Evolutionary conservation across 495 filamentous ascomycete genomes (phyloP), one percentile per base, ranked within the genome.

Genomic region (Talaromyces nanjingensis): DNA sequence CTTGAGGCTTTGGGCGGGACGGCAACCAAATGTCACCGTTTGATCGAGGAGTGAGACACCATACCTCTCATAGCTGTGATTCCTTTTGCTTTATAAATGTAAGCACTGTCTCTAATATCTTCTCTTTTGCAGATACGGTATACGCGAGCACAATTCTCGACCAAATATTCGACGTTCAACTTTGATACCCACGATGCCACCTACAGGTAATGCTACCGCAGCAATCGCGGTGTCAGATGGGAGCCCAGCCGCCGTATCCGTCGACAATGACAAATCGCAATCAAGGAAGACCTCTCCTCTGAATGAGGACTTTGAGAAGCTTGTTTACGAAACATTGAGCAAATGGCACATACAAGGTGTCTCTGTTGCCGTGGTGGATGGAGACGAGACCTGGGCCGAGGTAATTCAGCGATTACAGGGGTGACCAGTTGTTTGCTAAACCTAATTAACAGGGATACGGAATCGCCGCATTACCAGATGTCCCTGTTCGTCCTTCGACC

Each of bases 401-500:
- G 57, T 70, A 66, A 6, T 79, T 70, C 65, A 64, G 16, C 16
- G 12, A 16, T 37, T 22, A 39, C 16, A 3, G 2, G 1, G n/a
- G 12, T 20, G 3, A 59, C 18, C 31, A 59, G 34, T 39, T 8
- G 34, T 4, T 37, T 8, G 18, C 27, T 59, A 37, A 59, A 74
- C 52, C 9, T 14, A 67, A 81, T 67, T 77, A 78, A 62, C 20
- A 84, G 82, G 82, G 81, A 20, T 83, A 83, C 66, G 82, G 82
- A 59, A 71, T 78, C 18, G 70, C 79, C 1, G 25, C 37, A 14
- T 63, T 69, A 53, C 73, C 78, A 2, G 69, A 72, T 42, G 71
- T 67, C 7, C 71, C 70, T 9, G 79, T 80, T 20, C 80, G 76
- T 9, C 71, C 78, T 5, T 70, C 73, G 11, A 75, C 77, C 14